These are phyloP conservation scores for Aspergillus pseudoviridinutans DNA, from an alignment of 2,329 filamentous ascomycete genomes.

Conservation along the genomic window DNA sequence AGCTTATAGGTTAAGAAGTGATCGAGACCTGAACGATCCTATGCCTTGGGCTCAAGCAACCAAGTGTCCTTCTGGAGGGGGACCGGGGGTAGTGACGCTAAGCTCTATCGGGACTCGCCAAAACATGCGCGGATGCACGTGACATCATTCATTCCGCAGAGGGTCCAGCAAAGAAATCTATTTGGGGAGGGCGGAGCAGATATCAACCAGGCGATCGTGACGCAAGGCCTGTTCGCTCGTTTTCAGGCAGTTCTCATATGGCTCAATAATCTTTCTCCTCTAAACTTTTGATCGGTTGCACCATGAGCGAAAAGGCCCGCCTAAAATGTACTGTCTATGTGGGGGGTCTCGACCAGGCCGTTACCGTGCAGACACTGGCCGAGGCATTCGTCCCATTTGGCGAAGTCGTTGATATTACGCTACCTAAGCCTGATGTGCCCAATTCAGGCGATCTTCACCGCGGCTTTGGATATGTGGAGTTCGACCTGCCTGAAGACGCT, in stretches of 20 bases:
- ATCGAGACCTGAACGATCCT: constrained; percentile 15
- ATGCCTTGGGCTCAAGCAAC: constrained; percentile 23
- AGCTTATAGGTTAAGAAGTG: constrained; percentile 20
- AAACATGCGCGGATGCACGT: constrained; percentile 31
- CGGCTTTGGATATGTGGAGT: constrained; percentile 96
- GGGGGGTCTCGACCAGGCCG: constrained; percentile 76
- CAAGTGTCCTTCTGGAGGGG: constrained; percentile 39
- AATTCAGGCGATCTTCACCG: constrained; percentile 76
- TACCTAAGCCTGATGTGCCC: constrained; percentile 82
- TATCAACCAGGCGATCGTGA: background rate
- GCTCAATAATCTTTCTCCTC: background rate
- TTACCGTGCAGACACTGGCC: constrained; percentile 70
- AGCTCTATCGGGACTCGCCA: constrained; percentile 30
- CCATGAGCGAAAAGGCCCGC: constrained; percentile 75
- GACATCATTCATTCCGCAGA: constrained; percentile 28
- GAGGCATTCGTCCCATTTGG: constrained; percentile 96
- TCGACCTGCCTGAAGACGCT: constrained; percentile 78
- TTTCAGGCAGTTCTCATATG: background rate
- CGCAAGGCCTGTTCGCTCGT: background rate
- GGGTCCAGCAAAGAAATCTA: constrained; percentile 7
- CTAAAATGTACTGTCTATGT: constrained; percentile 92
- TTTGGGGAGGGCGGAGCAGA: background rate
- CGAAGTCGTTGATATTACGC: constrained; percentile 84
- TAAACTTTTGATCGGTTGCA: constrained; percentile 18
- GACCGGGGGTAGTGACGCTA: constrained; percentile 27